A percentile compares a stretch with the other conserved stretches of the same genome.
These are phyloP conservation scores for Microcos paniculata DNA, from an alignment of 345 rosid genomes.

Conservation along the genomic window DNA sequence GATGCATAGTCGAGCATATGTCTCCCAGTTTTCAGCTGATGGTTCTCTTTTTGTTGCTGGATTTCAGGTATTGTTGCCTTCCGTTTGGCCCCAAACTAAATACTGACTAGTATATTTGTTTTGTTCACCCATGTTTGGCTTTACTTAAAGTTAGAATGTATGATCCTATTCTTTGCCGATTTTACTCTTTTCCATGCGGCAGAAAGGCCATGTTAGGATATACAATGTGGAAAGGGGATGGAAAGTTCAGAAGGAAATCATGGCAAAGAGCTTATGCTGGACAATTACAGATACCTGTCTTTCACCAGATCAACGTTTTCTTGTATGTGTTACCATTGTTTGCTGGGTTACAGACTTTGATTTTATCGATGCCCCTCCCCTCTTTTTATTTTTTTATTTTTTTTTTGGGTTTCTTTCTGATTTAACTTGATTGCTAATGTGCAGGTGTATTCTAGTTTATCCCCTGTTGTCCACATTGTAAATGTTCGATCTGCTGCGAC, in stretches of 20 bases:
- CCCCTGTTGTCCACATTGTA: constrained; percentile 59
- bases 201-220: constrained; percentile 56
- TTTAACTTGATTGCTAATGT: constrained; percentile 20
- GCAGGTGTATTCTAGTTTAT: constrained; percentile 71
- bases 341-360: neutral
- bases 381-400: neutral
- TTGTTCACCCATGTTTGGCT: neutral
- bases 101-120: neutral
- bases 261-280: constrained; percentile 56
- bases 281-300: constrained; percentile 66
- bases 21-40: constrained; percentile 65
- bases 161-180: neutral
- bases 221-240: constrained; percentile 61
- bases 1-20: constrained; percentile 45
- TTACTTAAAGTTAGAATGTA: neutral
- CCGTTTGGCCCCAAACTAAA: neutral
- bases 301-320: constrained; percentile 60
- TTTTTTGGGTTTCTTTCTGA: neutral
- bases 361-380: neutral
- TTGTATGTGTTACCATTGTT: constrained; percentile 36
- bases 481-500: constrained; percentile 46
- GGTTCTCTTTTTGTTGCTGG: constrained; percentile 63
- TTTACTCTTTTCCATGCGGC: constrained; percentile 14
- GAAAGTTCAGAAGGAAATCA: constrained; percentile 57
- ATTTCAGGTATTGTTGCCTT: constrained; percentile 45